Evolutionary conservation across 257 asterid genomes (phyloP).

Genomic region (Craterostigma plantagineum): DNA sequence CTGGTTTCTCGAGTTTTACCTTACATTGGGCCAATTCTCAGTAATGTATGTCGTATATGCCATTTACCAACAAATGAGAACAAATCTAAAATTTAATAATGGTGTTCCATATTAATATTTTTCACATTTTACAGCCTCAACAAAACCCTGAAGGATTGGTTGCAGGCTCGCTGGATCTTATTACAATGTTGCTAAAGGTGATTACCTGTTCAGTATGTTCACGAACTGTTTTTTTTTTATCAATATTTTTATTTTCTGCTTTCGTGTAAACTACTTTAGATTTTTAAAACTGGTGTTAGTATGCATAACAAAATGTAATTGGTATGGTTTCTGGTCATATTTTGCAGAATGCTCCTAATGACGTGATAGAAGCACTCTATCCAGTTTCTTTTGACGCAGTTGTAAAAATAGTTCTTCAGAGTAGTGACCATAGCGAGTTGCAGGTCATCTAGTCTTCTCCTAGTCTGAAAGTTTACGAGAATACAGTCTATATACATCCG

Average conservation of each 20-base stretch:
- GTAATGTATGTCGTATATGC: slow-evolving; percentile 72
- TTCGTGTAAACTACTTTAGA: background rate
- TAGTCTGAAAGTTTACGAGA: too few relatives aligned
- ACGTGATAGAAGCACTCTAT: slow-evolving; percentile 56
- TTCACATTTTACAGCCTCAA: slow-evolving; percentile 53
- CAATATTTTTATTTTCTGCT: background rate
- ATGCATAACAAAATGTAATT: background rate
- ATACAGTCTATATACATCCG: too few relatives aligned
- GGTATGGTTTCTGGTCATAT: too few relatives aligned
- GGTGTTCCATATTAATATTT: slow-evolving; percentile 10
- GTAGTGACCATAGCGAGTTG: slow-evolving; percentile 80
- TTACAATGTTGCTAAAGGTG: slow-evolving; percentile 79
- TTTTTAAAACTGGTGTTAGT: background rate
- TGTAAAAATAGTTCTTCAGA: slow-evolving; percentile 59
- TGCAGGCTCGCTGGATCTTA: slow-evolving; percentile 86
- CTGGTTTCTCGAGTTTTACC: slow-evolving; percentile 78
- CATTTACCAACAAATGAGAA: background rate
- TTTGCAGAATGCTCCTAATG: slow-evolving; percentile 68
- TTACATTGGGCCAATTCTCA: slow-evolving; percentile 60
- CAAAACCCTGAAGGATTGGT: slow-evolving; percentile 88
- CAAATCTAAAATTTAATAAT: background rate
- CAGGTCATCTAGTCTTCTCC: slow-evolving; percentile 36
- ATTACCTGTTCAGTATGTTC: slow-evolving; percentile 9
- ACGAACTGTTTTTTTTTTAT: slow-evolving; percentile 2
- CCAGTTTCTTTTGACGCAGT: slow-evolving; percentile 64